Evolutionary conservation across 192 early-diverging fungal genomes (phyloP), one percentile per base, ranked within the genome.

Genomic region (Backusella psychrophila): DNA sequence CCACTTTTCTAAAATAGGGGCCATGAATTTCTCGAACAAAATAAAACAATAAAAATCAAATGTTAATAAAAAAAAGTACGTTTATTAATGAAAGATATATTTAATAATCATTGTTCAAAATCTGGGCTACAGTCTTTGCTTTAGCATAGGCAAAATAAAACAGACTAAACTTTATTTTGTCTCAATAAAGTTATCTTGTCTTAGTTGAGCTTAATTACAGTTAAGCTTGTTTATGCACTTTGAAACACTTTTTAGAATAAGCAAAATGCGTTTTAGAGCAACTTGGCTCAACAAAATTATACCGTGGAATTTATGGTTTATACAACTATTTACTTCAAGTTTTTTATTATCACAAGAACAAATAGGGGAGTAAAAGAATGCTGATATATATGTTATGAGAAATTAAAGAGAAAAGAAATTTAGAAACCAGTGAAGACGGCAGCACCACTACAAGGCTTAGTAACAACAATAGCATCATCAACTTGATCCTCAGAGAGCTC

Each of bases 401-500:
- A 1, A 49, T 17, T 53, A 1, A 59, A 59, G 8, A 26, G 23
- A 26, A 5, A 26, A 14, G 12, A 44, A 33, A n/a, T 66, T 66
- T 69, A 59, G 34, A 75, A 75, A 12, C 83, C 84, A 21, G 78
- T 78, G 69, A 84, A 87, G 0, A 84, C 78, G 33, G 83, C 81
- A 15, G 83, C 74, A 6, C 85, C 85, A 59, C 82, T 79, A 3
- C 85, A 78, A 21, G 78, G 86, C 38, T 85, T 81, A 6, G 84
- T 82, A 4, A 84, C 78, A 69, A 92, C 86, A 38, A 91, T 77
- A 1, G 86, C 85, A 66, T 86, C 80, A n/a, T 86, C 82, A 19
- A 90, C 73, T 14, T 87, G 66, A 8, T 82, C 76, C 12, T 72
- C 81, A 1, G 82, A 77, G n/a, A 92, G 71, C 8, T 86, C 33